Conservation (phyloP, 1,284 basidiomycete species). For the Exsudoporus floridanus region DNA sequence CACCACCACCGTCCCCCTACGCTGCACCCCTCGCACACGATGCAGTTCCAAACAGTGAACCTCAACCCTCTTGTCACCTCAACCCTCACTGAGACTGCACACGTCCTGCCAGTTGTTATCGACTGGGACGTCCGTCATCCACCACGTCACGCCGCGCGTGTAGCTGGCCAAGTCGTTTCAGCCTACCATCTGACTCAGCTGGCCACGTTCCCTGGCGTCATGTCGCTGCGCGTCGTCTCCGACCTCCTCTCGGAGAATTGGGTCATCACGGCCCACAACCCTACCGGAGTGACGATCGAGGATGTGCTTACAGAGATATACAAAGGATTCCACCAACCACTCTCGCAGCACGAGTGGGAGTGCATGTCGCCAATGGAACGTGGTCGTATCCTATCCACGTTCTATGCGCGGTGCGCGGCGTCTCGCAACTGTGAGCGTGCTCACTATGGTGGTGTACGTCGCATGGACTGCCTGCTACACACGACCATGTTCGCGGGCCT, state of each 20-base stretch:
- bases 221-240: slow-evolving; percentile 42
- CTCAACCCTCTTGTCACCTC: slow-evolving; percentile 24
- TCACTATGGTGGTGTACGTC: slow-evolving; percentile 42
- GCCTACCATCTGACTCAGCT: slow-evolving; percentile 37
- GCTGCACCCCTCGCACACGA: slow-evolving; percentile 8
- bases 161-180: slow-evolving; percentile 12
- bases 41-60: slow-evolving; percentile 18
- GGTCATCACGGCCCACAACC: slow-evolving; percentile 35
- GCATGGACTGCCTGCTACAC: slow-evolving; percentile 47
- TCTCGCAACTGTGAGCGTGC: slow-evolving; percentile 33
- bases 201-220: slow-evolving; percentile 45
- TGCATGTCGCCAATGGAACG: slow-evolving; percentile 42
- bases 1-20: neutral
- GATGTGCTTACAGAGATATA: slow-evolving; percentile 49
- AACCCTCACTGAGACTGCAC: slow-evolving; percentile 12
- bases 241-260: slow-evolving; percentile 46
- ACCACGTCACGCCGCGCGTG: slow-evolving; percentile 37
- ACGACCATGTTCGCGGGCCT: slow-evolving; percentile 53
- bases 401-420: slow-evolving; percentile 43
- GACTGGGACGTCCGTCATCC: slow-evolving; percentile 50
- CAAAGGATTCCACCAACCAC: slow-evolving; percentile 36
- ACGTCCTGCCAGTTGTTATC: slow-evolving; percentile 25
- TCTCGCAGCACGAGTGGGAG: slow-evolving; percentile 44
- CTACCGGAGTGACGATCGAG: slow-evolving; percentile 45
- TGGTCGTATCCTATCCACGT: slow-evolving; percentile 40